These are phyloP conservation scores for Drechmeria coniospora DNA, from an alignment of 2,329 filamentous ascomycete genomes.

Conservation along the genomic window DNA sequence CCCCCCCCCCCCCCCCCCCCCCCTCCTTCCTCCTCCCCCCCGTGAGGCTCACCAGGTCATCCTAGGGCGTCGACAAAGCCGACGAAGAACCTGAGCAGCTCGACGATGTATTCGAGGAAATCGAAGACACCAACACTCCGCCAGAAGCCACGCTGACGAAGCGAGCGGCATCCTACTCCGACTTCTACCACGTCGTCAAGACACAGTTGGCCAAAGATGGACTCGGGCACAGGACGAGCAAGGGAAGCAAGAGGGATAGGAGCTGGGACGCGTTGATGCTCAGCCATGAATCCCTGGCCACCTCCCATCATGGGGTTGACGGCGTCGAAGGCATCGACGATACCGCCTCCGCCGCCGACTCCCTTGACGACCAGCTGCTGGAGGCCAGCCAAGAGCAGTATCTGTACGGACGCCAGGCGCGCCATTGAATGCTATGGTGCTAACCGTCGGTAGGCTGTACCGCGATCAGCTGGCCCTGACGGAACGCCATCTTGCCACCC, in stretches of 20 bases:
- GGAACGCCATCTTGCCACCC: conserved; percentile 63
- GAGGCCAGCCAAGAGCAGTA: conserved; percentile 78
- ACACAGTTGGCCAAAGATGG: conserved; percentile 38
- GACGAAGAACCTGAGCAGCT: conserved; percentile 39
- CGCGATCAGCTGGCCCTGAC: conserved; percentile 68
- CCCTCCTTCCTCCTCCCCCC: conserved; percentile 4
- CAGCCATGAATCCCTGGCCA: conserved; percentile 2
- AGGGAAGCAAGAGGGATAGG: conserved; percentile 21
- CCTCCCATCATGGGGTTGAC: neutral
- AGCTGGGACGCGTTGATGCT: conserved; percentile 36
- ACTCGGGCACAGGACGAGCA: conserved; percentile 22
- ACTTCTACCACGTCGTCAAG: conserved; percentile 52
- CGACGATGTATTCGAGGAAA: conserved; percentile 41
- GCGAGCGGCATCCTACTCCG: conserved; percentile 59
- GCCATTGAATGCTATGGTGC: conserved; percentile 4
- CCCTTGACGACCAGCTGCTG: conserved; percentile 51
- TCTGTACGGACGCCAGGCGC: conserved; percentile 37
- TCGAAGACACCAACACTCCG: conserved; percentile 38
- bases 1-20: conserved; percentile 3
- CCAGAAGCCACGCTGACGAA: conserved; percentile 50
- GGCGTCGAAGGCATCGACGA: conserved; percentile 11
- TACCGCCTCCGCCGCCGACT: conserved; percentile 8
- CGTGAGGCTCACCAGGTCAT: conserved; percentile 10
- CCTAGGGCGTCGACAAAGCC: conserved; percentile 37
- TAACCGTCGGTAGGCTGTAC: conserved; percentile 43